These are phyloP conservation scores for Ceratobasidium sp. DNA, from an alignment of 1,284 basidiomycete genomes.

Conservation along the genomic window DNA sequence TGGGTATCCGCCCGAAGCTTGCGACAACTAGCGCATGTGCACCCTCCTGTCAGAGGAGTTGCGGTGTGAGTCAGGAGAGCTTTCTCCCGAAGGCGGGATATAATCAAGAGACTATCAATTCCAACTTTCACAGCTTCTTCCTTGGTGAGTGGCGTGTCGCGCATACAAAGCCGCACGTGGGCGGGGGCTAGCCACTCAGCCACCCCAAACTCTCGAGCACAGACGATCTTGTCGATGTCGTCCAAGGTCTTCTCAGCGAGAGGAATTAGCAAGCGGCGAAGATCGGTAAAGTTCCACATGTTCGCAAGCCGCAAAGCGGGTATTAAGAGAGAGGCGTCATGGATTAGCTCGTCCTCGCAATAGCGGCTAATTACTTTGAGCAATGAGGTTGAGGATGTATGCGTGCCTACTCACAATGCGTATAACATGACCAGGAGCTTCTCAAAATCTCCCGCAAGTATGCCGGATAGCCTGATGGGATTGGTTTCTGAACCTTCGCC, in stretches of 20 bases:
- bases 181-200: conserved; percentile 36
- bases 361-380: conserved; percentile 1
- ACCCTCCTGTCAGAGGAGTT: background rate
- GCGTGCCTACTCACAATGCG: background rate
- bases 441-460: conserved; percentile 15
- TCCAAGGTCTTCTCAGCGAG: conserved; percentile 3
- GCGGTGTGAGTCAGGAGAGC: background rate
- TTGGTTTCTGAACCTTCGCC: conserved; percentile 13
- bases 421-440: conserved; percentile 26
- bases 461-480: conserved; percentile 21
- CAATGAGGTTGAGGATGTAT: too few species aligned
- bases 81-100: conserved; percentile 32
- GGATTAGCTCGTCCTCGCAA: background rate
- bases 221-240: conserved; percentile 34
- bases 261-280: conserved; percentile 11
- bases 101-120: conserved; percentile 9
- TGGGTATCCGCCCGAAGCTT: background rate
- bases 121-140: conserved; percentile 34
- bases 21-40: background rate
- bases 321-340: background rate
- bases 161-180: conserved; percentile 21
- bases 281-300: conserved; percentile 45
- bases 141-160: conserved; percentile 4
- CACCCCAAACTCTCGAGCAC: conserved; percentile 37
- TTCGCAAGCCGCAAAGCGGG: conserved; percentile 44